These are phyloP conservation scores for Candida anutae DNA, from an alignment of 1,139 yeast genomes.

Conservation along the genomic window DNA sequence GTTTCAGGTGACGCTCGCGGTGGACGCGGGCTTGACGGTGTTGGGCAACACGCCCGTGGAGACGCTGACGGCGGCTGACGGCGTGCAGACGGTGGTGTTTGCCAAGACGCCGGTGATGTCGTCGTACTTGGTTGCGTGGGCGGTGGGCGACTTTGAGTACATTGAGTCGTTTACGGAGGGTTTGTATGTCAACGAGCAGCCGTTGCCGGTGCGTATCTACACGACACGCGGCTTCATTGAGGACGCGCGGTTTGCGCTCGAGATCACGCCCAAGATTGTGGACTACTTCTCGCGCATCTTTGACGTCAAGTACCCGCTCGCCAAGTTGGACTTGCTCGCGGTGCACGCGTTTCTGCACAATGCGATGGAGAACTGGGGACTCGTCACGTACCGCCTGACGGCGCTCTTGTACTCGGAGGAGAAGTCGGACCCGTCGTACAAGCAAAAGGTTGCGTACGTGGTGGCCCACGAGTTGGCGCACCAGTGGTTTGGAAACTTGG, in stretches of 20 bases:
- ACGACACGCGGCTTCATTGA: conserved; percentile 62
- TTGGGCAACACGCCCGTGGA: conserved; percentile 12
- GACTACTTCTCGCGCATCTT: conserved; percentile 60
- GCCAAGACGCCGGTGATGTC: conserved; percentile 65
- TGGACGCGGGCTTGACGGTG: conserved; percentile 10
- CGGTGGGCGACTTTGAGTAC: conserved; percentile 68
- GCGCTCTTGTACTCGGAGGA: conserved; percentile 63
- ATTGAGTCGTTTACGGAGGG: conserved; percentile 42
- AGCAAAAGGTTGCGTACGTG: conserved; percentile 77
- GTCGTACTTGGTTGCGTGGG: conserved; percentile 71
- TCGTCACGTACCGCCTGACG: conserved; percentile 73
- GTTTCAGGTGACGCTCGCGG: conserved; percentile 24
- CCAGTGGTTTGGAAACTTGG: conserved; percentile 90
- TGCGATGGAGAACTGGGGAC: conserved; percentile 91
- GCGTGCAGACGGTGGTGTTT: conserved; percentile 25
- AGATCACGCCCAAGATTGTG: conserved; percentile 58
- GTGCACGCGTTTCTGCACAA: conserved; percentile 72
- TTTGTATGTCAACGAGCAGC: conserved; percentile 29
- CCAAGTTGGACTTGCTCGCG: conserved; percentile 70
- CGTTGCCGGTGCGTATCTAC: conserved; percentile 66
- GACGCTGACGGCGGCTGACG: not conserved
- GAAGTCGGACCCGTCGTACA: conserved; percentile 59
- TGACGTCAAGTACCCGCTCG: conserved; percentile 61
- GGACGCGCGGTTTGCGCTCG: conserved; percentile 59
- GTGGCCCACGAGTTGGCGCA: conserved; percentile 89